Base-by-base conservation (phyloP, 2,329 filamentous ascomycete species). In the Furcasterigmium furcatum region DNA sequence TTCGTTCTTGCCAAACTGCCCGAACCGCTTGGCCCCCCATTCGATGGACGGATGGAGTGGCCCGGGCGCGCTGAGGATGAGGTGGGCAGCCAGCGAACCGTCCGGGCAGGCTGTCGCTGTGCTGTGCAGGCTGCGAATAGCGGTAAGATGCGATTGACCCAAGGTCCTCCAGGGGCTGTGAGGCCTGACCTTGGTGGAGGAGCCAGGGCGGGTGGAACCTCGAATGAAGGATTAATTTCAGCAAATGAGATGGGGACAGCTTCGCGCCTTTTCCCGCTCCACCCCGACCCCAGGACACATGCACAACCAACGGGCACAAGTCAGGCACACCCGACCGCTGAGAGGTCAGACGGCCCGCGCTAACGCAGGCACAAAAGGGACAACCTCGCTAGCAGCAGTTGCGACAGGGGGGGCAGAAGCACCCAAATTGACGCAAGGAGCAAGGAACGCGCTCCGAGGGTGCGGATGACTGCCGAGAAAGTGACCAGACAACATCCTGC, bases 221-320 rank as follows among this genome's bases (percentile, higher is more conserved):
- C 50, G 48, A 52, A 48, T 52, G 46, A 52, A 36, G 47, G 50
- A 43, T 40, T 49, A 52, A 52, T 52, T 52, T 52, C 50, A 45
- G 35, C 38, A 51, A 52, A 52, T 52, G 50, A 51, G 27, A 36
- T 38, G 34, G 42, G 42, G 30, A 32, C 29, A 19, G 29, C 32
- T 24, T 35, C 36, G 32, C 27, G 32, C 27, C 32, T 29, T 41
- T 20, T 29, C 18, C 27, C 20, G 13, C 19, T 25, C 25, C 24
- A 42, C 19, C 46, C 29, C 34, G 16, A 29, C 38, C 46, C 34
- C 10, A n/a, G n/a, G 13, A 35, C 13, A 6, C 18, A 34, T n/a
- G 12, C 14, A 27, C 41, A 34, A 27, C 34, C 29, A 18, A 43
- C 14, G 21, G 29, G 38, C 43, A 43, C 38, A 38, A 44, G 25